These are phyloP conservation scores for Cryptococcus maquisensis DNA, from an alignment of 1,284 basidiomycete species.

Conservation along the genomic window DNA sequence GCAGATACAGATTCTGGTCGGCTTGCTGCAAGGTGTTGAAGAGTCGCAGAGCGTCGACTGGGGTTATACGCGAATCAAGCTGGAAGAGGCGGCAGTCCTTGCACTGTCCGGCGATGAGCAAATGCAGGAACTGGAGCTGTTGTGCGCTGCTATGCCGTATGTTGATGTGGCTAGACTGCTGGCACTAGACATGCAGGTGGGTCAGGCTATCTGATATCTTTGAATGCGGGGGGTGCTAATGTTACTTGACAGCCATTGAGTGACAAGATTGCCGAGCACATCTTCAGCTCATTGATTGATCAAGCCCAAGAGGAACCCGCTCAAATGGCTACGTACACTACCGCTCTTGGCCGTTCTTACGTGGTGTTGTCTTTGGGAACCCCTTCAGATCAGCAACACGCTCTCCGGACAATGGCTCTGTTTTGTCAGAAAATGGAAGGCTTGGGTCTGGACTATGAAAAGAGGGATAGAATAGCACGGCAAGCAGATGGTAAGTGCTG, in stretches of 20 bases:
- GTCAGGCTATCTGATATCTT: background rate
- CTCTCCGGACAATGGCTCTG: background rate
- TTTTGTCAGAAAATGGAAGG: conserved; percentile 12
- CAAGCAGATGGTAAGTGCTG: background rate
- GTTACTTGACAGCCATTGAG: background rate
- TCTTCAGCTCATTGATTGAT: background rate
- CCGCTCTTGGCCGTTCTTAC: background rate
- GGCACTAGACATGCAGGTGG: conserved; percentile 23
- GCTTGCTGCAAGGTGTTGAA: conserved; percentile 22
- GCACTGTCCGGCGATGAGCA: conserved; percentile 5
- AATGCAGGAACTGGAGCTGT: conserved; percentile 7
- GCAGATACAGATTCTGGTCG: conserved; percentile 3
- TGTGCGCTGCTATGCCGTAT: conserved; percentile 14
- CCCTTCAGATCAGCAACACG: background rate
- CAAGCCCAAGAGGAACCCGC: background rate
- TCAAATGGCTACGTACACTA: too few relatives aligned
- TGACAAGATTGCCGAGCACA: background rate
- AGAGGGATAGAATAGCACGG: background rate
- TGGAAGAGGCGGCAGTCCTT: conserved; percentile 31
- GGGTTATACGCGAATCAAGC: conserved; percentile 16
- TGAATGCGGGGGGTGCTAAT: background rate
- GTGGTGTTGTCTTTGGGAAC: background rate
- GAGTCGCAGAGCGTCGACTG: conserved; percentile 23
- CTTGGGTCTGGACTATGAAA: background rate
- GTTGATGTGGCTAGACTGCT: conserved; percentile 15